phyloP scores from a whole-genome alignment of 306 rosid species.

The Ochetophila trinervis region DNA sequence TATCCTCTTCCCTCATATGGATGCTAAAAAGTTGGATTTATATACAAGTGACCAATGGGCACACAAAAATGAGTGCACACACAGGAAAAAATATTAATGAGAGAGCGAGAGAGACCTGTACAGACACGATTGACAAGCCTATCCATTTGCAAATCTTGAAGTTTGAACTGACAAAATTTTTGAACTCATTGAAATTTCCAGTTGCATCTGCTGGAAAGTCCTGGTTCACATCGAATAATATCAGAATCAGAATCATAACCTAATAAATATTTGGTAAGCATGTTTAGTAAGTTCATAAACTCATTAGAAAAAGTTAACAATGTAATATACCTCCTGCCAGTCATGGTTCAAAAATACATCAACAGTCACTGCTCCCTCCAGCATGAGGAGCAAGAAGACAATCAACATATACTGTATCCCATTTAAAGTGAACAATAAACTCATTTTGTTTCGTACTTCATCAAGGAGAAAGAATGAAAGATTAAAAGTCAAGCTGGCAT shows the following conservation, averaged over 20 bases:
- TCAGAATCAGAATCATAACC: slow-evolving; percentile 16
- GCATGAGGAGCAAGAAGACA: slow-evolving; percentile 52
- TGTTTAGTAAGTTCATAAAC: background rate
- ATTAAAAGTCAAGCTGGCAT: background rate
- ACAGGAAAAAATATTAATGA: slow-evolving; percentile 7
- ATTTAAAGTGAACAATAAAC: slow-evolving; percentile 20
- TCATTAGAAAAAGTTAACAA: background rate
- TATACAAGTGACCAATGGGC: background rate
- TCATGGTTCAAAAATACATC: slow-evolving; percentile 66
- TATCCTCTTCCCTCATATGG: background rate
- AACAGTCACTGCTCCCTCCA: slow-evolving; percentile 64
- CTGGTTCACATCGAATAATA: slow-evolving; percentile 33
- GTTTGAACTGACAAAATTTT: slow-evolving; percentile 56
- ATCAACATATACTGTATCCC: slow-evolving; percentile 60
- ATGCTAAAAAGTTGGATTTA: background rate
- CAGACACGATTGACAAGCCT: slow-evolving; percentile 54
- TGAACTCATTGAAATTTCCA: slow-evolving; percentile 60
- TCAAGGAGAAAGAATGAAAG: background rate
- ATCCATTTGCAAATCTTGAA: slow-evolving; percentile 71
- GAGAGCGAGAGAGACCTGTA: slow-evolving; percentile 51
- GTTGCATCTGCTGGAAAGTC: slow-evolving; percentile 79
- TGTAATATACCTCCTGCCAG: slow-evolving; percentile 62
- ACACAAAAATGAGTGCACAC: background rate
- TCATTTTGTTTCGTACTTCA: background rate
- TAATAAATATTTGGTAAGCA: background rate